Base-by-base conservation (phyloP, 192 early-diverging fungal genomes). In the Linnemannia schmuckeri region DNA sequence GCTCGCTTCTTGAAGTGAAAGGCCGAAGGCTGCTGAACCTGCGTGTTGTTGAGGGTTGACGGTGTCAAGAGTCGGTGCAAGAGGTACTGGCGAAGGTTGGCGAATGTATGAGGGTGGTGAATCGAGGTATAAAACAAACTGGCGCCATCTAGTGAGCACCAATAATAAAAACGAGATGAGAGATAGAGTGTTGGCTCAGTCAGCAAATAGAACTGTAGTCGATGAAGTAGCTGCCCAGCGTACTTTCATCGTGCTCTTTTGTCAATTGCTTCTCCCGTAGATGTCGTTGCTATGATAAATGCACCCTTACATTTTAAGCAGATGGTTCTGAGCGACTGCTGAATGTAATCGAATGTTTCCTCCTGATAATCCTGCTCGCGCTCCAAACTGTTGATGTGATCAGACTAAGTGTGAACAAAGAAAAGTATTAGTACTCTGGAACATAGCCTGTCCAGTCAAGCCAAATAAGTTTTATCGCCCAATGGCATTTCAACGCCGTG, bases 301-400 rank as follows among this genome's bases (percentile, higher is more conserved):
- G 49, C 49, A 3, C 49, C 87, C 90, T 91, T 89, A 96, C 95
- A 97, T 92, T 95, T 96, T 79, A 99, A 93, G 85, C 96, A 97
- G 13, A 98, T 91, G 33, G 97, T 96, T 73, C 98, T 93, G 69
- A 98, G 89, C 37, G 93, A 92, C 84, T 98, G 97, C 87, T 98
- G 97, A 79, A 99, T 96, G 88, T 94, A 98, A 86, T 99, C 98
- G 89, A 99, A 98, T 55, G 95, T 94, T 78, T 98, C 97, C 72
- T 99, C 97, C 82, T 93, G 94, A 87, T 93, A 98, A 27, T 94
- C 97, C 40, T 92, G 89, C 49, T 97, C 95, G 55, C 95, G 93
- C 89, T 98, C 97, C 79, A 98, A 83, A 49, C 81, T 83, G 80
- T 89, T 90, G 74, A 96, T 93, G 18, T 91, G 78, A 77, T 99